These are phyloP conservation scores for Chaetomium olivaceum DNA, from an alignment of 2,329 filamentous ascomycete species.

Conservation along the genomic window DNA sequence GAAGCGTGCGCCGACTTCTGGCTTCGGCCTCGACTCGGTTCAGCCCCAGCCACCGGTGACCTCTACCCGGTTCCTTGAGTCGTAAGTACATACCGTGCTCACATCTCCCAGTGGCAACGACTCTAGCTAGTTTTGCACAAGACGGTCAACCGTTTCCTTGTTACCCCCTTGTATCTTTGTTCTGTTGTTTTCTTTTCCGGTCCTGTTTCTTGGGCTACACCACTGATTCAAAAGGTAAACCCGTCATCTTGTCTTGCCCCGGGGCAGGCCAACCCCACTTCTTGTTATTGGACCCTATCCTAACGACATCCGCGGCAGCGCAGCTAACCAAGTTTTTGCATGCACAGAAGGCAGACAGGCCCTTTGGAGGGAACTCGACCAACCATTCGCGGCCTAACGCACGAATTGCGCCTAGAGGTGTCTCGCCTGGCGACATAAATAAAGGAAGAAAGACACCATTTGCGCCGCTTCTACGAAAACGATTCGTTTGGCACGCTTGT, in stretches of 20 bases:
- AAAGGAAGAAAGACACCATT: neutral
- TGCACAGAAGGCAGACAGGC: conserved; percentile 1
- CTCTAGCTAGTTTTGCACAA: neutral
- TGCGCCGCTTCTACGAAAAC: neutral
- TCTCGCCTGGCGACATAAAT: neutral
- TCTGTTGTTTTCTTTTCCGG: neutral
- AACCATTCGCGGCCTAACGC: neutral
- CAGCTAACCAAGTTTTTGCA: neutral
- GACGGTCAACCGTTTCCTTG: neutral
- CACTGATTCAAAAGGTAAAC: neutral
- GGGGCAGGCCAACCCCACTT: conserved; percentile 5
- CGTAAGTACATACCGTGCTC: neutral
- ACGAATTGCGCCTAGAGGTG: neutral
- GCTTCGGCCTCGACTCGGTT: neutral
- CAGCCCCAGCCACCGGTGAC: neutral
- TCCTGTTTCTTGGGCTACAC: neutral
- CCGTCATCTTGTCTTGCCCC: neutral
- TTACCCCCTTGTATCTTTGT: neutral
- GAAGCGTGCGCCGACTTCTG: neutral
- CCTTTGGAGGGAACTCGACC: neutral
- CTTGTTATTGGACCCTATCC: neutral
- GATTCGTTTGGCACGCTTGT: neutral
- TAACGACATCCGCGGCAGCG: neutral
- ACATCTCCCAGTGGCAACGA: neutral
- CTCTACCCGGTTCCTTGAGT: neutral